phyloP scores from a whole-genome alignment of 1,284 basidiomycete genomes.

The Pisolithus thermaeus region DNA sequence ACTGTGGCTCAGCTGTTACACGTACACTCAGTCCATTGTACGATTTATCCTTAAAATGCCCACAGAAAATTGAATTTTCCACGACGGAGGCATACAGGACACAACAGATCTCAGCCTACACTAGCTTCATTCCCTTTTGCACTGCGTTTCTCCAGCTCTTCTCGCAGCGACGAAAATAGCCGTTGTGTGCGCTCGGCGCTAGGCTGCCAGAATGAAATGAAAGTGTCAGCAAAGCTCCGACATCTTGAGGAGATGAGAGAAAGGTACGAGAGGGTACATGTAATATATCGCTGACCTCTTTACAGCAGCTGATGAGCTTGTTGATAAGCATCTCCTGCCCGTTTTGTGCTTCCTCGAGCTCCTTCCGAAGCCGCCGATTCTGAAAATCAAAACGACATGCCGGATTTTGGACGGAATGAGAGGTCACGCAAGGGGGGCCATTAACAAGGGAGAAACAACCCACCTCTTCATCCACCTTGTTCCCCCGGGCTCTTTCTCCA shows the following conservation, averaged over 20 bases:
- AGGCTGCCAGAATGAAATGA: conserved; percentile 43
- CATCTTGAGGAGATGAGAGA: conserved; percentile 13
- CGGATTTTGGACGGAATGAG: neutral
- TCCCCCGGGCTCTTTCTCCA: conserved; percentile 60
- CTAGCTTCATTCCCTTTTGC: conserved; percentile 40
- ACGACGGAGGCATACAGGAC: too few species aligned
- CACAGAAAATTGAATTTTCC: conserved; percentile 5
- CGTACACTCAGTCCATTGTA: neutral
- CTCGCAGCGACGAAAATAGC: conserved; percentile 69
- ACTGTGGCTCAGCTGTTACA: neutral
- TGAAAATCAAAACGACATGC: conserved; percentile 24
- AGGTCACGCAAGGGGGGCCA: conserved; percentile 4
- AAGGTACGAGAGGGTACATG: conserved; percentile 1
- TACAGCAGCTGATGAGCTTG: conserved; percentile 74
- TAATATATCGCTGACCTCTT: conserved; percentile 53
- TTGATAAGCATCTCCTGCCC: conserved; percentile 72
- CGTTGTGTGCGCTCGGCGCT: conserved; percentile 75
- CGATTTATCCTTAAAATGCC: conserved; percentile 9
- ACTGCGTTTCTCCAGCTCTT: conserved; percentile 70
- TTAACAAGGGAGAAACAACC: conserved; percentile 18
- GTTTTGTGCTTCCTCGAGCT: conserved; percentile 67
- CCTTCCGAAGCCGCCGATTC: conserved; percentile 62
- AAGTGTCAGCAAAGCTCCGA: conserved; percentile 15
- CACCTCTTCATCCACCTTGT: conserved; percentile 68
- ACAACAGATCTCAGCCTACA: conserved; percentile 27